These are phyloP conservation scores for Apiospora saccharicola DNA, from an alignment of 2,329 filamentous ascomycete genomes.

Conservation along the genomic window DNA sequence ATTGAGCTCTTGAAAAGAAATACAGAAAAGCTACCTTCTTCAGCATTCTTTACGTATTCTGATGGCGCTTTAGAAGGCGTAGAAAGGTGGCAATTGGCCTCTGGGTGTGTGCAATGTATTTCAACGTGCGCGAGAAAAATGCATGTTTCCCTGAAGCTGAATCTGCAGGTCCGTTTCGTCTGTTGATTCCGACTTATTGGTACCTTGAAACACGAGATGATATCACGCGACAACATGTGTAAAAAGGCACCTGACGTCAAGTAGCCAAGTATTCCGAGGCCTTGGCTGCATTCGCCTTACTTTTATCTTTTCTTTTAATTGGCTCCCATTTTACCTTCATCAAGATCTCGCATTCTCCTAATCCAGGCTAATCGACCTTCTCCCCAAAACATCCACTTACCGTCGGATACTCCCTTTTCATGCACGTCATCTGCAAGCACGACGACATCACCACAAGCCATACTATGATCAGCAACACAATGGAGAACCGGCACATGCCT, in stretches of 20 bases:
- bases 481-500: not conserved
- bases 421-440: not conserved
- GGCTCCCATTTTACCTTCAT: not conserved
- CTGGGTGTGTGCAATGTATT: too few species aligned
- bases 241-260: not conserved
- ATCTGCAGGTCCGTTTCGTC: not conserved
- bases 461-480: not conserved
- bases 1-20: too few species aligned
- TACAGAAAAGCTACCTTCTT: too few species aligned
- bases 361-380: not conserved
- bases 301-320: not conserved
- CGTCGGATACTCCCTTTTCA: not conserved
- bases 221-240: not conserved
- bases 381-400: not conserved
- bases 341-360: not conserved
- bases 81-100: too few species aligned
- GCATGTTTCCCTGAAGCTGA: too few species aligned
- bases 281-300: not conserved
- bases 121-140: too few species aligned
- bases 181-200: not conserved
- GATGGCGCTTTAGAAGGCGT: too few species aligned
- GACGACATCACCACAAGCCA: not conserved
- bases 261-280: not conserved
- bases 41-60: too few species aligned
- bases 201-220: constrained; percentile 9